Conservation (phyloP, 2,329 filamentous ascomycete species). For the Hymenotorrendiella dingleyae region DNA sequence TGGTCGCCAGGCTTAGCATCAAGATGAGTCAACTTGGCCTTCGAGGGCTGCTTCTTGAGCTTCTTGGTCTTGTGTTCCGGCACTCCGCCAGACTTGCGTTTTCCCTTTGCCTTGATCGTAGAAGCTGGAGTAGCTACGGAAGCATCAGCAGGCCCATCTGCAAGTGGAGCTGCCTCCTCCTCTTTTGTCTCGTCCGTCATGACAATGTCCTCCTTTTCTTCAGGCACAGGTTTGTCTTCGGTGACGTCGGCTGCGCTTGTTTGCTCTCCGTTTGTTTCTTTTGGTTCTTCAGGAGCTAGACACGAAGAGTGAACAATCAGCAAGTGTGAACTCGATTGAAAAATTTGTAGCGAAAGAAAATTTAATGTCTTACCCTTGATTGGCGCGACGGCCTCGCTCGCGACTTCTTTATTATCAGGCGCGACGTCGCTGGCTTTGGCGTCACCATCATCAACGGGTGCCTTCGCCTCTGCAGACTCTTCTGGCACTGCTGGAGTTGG, state of each 20-base stretch:
- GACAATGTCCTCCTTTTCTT: constrained; percentile 24
- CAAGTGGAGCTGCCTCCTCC: constrained; percentile 23
- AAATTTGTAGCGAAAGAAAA: background rate
- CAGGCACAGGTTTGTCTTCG: constrained; percentile 18
- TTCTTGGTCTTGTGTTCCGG: constrained; percentile 71
- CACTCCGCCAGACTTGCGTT: constrained; percentile 69
- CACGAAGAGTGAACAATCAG: too few relatives aligned
- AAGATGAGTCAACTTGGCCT: constrained; percentile 62
- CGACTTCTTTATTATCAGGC: constrained; percentile 20
- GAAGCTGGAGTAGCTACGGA: constrained; percentile 22
- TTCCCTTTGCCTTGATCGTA: constrained; percentile 47
- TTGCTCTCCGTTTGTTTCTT: constrained; percentile 21
- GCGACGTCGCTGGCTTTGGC: constrained; percentile 14
- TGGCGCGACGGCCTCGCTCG: constrained; percentile 18
- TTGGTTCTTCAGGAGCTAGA: constrained; percentile 17
- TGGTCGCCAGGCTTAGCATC: constrained; percentile 87
- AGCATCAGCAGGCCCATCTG: constrained; percentile 27
- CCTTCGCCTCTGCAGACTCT: background rate
- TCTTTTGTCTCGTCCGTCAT: constrained; percentile 32
- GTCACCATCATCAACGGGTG: background rate
- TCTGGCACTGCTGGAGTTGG: constrained; percentile 10
- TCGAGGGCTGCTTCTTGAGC: constrained; percentile 78
- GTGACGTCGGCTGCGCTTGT: constrained; percentile 14
- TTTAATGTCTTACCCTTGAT: constrained; percentile 19
- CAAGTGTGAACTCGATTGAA: too few relatives aligned